These are phyloP conservation scores for Penicillium chermesinum DNA, from an alignment of 495 filamentous ascomycete genomes.

Conservation along the genomic window DNA sequence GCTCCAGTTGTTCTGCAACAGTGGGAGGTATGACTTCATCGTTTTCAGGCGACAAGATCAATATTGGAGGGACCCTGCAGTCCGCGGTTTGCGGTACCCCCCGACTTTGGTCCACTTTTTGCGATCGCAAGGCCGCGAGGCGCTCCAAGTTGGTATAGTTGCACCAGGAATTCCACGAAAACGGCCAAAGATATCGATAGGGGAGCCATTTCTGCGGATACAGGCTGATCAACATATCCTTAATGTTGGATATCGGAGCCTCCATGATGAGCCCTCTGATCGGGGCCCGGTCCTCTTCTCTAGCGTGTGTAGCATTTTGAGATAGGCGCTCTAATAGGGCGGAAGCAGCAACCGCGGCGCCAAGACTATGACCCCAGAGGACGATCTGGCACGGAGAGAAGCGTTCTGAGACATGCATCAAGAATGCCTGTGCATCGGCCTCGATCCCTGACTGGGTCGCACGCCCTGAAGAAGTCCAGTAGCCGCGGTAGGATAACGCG, in stretches of 20 bases:
- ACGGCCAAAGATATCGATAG: slow-evolving; percentile 57
- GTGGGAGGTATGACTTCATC: slow-evolving; percentile 65
- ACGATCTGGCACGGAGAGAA: slow-evolving; percentile 44
- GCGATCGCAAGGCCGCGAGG: slow-evolving; percentile 27
- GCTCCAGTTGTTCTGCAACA: slow-evolving; percentile 47
- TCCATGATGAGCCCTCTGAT: slow-evolving; percentile 57
- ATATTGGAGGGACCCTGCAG: slow-evolving; percentile 32
- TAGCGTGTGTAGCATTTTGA: slow-evolving; percentile 1
- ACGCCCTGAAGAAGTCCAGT: slow-evolving; percentile 70
- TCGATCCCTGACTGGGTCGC: slow-evolving; percentile 63
- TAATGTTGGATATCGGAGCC: slow-evolving; percentile 68
- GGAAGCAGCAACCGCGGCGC: slow-evolving; percentile 49
- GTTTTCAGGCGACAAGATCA: slow-evolving; percentile 56
- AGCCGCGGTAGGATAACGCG: slow-evolving; percentile 69
- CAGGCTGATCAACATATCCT: slow-evolving; percentile 65
- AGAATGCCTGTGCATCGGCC: slow-evolving; percentile 56
- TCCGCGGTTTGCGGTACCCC: background rate
- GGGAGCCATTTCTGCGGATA: slow-evolving; percentile 83
- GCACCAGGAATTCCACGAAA: slow-evolving; percentile 54
- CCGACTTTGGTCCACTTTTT: background rate
- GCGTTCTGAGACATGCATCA: slow-evolving; percentile 47
- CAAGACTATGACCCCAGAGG: slow-evolving; percentile 80
- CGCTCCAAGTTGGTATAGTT: slow-evolving; percentile 28
- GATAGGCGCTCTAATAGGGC: slow-evolving; percentile 47
- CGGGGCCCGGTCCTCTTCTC: background rate